phyloP scores from a whole-genome alignment of 306 rosid species.

The Casuarina cunninghamiana region DNA sequence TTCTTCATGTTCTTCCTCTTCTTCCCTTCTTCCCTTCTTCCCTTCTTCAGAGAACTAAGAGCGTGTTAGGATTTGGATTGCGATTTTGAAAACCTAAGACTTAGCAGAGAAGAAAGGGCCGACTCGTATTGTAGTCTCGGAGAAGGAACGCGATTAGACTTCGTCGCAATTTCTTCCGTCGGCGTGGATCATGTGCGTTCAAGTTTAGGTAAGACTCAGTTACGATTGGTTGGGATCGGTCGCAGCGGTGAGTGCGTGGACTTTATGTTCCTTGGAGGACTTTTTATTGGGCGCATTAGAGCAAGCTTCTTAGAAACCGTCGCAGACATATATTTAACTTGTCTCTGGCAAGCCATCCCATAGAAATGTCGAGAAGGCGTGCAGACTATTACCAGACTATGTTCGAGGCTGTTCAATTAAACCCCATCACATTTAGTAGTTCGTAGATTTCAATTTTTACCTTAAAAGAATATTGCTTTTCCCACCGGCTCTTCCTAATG shows the following conservation, averaged over 20 bases:
- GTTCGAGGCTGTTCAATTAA: too few relatives aligned
- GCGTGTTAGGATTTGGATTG: background rate
- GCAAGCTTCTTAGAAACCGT: too few relatives aligned
- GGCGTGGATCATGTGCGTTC: background rate
- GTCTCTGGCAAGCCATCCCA: too few relatives aligned
- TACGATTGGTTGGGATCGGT: background rate
- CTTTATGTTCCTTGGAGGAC: background rate
- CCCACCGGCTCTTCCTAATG: too few relatives aligned
- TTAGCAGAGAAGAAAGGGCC: background rate
- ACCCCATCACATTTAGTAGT: too few relatives aligned
- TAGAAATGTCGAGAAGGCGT: too few relatives aligned
- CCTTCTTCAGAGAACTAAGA: background rate
- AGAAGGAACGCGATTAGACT: background rate
- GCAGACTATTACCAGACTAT: too few relatives aligned
- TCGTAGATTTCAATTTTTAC: too few relatives aligned
- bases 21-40: slow-evolving; percentile 11
- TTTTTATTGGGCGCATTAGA: background rate
- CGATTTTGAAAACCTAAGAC: background rate
- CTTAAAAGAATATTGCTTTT: too few relatives aligned
- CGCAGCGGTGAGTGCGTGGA: background rate
- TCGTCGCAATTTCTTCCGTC: too few relatives aligned
- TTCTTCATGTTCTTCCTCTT: slow-evolving; percentile 60
- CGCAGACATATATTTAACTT: too few relatives aligned
- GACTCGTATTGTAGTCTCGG: background rate
- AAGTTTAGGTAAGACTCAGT: background rate